These are phyloP conservation scores for Cladosporium sp. DNA, from an alignment of 2,329 filamentous ascomycete genomes.

Conservation along the genomic window DNA sequence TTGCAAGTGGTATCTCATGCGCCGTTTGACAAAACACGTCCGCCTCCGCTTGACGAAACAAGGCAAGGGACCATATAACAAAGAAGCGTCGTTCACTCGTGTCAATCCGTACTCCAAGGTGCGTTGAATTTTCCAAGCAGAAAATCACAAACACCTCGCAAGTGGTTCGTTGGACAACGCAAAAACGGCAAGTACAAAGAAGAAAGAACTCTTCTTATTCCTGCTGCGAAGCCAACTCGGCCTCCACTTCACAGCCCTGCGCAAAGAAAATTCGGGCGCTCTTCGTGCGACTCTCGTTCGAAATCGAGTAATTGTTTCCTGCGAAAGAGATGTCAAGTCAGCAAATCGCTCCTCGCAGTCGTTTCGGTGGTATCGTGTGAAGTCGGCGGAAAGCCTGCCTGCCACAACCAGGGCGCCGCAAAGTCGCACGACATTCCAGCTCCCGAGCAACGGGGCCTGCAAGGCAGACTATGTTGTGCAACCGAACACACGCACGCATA, in stretches of 20 bases:
- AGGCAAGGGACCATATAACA: neutral
- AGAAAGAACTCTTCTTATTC: neutral
- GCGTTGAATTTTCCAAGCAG: neutral
- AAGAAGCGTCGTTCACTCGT: neutral
- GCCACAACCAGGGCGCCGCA: slow-evolving; percentile 2
- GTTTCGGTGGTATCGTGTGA: too few relatives aligned
- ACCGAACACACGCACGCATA: slow-evolving; percentile 6
- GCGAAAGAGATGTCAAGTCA: slow-evolving; percentile 7
- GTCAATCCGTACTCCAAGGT: neutral
- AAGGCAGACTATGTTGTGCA: neutral
- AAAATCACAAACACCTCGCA: neutral
- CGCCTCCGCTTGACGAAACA: neutral
- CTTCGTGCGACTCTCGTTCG: slow-evolving; percentile 69
- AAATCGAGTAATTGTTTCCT: slow-evolving; percentile 94
- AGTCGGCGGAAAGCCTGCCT: too few relatives aligned
- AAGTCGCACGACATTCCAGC: neutral
- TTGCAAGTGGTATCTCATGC: slow-evolving; percentile 1
- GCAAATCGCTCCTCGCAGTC: neutral
- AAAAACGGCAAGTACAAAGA: neutral
- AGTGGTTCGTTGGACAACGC: neutral
- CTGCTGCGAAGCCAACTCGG: slow-evolving; percentile 1
- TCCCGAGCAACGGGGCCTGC: neutral
- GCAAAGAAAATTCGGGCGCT: slow-evolving; percentile 84
- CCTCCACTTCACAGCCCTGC: slow-evolving; percentile 69
- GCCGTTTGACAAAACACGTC: neutral